Base-by-base conservation (phyloP, 2,329 filamentous ascomycete species). In the Arthrinium phaeospermum region DNA sequence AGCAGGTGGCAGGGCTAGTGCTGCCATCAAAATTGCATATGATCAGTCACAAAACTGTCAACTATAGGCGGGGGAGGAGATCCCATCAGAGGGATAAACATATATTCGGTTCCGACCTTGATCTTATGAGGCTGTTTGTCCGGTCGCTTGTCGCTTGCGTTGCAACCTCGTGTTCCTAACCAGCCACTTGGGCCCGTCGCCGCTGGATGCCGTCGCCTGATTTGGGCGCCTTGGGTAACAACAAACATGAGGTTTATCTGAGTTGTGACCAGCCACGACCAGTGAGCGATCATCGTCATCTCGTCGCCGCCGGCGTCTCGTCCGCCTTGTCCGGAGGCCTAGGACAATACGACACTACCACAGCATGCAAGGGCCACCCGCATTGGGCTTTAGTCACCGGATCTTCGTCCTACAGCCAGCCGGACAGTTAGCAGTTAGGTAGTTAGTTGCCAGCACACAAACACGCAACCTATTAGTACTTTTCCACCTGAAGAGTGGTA, bases 1-100 rank as follows among this genome's bases (percentile, higher is more conserved):
- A 64, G 57, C 57, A n/a, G n/a, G n/a, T n/a, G n/a, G n/a, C n/a
- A 64, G 34, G 57, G 57, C 57, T 41, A 41, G 34, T 64, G 30
- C 53, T 61, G 19, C 53, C 10, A 61, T 22, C 22, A 22, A 22
- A 24, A 27, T 24, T 51, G n/a, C 57, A n/a, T 10, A 64, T 64
- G 57, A 64, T 13, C 34, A n/a, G 57, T 64, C 57, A 41, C 57
- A 41, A 41, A n/a, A 12, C 19, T n/a, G 34, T 41, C 57, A 64
- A 41, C 57, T 64, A 64, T 41, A 41, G 57, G 34, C 34, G 22
- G 57, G 57, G 57, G 34, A 41, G 27, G 8, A 12, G 22, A 12
- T 61, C 30, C 30, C 19, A 22, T n/a, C 8, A 37, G 5, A 22
- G 30, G 53, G 16, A 34, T 34, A 61, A 61, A 61, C 53, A 37